Conservation (phyloP, 768 basidiomycete species). For the Leccinum ochraceum region DNA sequence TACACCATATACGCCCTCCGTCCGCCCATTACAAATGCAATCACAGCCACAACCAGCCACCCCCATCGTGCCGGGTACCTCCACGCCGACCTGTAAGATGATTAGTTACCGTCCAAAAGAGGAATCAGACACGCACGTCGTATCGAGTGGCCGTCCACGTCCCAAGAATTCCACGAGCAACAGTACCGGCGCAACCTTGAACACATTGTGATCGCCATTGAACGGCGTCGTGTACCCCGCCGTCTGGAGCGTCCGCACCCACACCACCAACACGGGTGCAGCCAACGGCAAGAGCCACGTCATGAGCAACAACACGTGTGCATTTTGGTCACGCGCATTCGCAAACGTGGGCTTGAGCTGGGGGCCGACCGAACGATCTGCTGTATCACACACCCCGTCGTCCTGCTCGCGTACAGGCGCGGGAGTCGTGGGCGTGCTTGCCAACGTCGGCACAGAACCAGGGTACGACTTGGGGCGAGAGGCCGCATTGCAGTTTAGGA, state of each 20-base stretch:
- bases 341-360: constrained; percentile 8
- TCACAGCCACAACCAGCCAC: constrained; percentile 47
- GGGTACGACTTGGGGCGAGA: constrained; percentile 15
- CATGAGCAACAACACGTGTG: constrained; percentile 72
- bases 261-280: constrained; percentile 80
- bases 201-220: constrained; percentile 74
- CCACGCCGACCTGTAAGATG: constrained; percentile 10
- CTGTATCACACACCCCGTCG: constrained; percentile 1
- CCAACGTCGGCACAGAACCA: constrained; percentile 29
- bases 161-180: constrained; percentile 62
- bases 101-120: neutral
- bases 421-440: constrained; percentile 24
- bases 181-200: constrained; percentile 64
- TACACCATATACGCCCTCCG: constrained; percentile 65
- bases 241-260: constrained; percentile 83
- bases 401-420: constrained; percentile 22
- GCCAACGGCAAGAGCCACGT: constrained; percentile 78
- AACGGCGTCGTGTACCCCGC: constrained; percentile 81
- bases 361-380: neutral
- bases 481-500: constrained; percentile 57
- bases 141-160: constrained; percentile 47
- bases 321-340: constrained; percentile 48
- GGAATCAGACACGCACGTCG: constrained; percentile 36
- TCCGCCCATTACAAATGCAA: constrained; percentile 70
- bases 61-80: constrained; percentile 47